Conservation (phyloP, 176 grass and related monocot species). For the Puccinellia tenuiflora region DNA sequence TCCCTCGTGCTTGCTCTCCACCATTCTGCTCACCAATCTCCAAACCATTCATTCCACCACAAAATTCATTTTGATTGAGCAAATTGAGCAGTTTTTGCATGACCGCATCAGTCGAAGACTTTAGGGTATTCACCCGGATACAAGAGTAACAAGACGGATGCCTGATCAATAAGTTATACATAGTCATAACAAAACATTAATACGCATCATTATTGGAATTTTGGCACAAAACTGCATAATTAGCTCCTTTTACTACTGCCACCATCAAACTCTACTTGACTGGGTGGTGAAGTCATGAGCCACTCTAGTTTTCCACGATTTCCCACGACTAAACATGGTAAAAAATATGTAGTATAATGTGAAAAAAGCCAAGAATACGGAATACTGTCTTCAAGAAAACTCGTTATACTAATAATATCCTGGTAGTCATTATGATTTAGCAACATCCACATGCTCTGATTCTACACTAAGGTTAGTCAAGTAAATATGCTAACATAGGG, state of each 20-base stretch:
- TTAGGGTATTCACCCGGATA: conserved; percentile 83
- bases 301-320: neutral
- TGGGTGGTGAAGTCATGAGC: neutral
- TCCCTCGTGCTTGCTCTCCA: conserved; percentile 21
- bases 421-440: neutral
- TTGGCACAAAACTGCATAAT: neutral
- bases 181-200: conserved; percentile 24
- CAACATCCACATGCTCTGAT: neutral
- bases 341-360: neutral
- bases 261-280: neutral
- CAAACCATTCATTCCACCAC: conserved; percentile 35
- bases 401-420: neutral
- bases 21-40: conserved; percentile 24
- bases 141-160: conserved; percentile 82
- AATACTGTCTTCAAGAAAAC: neutral
- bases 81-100: conserved; percentile 51
- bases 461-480: neutral
- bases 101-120: conserved; percentile 56
- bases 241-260: neutral
- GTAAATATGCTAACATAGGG: neutral
- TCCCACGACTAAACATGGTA: neutral
- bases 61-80: conserved; percentile 30
- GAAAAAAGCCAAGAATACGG: neutral
- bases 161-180: conserved; percentile 38
- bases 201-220: neutral